Evolutionary conservation across 2,329 filamentous ascomycete species (phyloP), one percentile per base, ranked within the genome.

Genomic region (Lasiodiplodia citricola): DNA sequence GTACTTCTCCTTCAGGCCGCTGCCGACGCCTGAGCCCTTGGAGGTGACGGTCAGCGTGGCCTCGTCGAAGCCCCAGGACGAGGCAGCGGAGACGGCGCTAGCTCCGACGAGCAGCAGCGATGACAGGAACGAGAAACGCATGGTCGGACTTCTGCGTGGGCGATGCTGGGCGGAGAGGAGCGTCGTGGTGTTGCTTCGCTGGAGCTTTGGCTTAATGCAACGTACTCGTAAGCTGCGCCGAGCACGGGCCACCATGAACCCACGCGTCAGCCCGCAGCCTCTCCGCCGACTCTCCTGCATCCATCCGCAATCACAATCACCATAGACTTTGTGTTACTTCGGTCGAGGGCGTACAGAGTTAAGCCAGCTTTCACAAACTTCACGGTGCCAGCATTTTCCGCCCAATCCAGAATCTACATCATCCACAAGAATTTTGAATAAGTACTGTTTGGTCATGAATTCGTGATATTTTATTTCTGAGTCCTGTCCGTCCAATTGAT

Each of bases 61-160:
- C 80, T 94, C 91, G 72, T 91, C 87, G 74, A 94, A 94, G 68
- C 86, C 85, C 92, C 92, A 95, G 25, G 87, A 87, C 37, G 83
- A 83, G 68, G 83, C 85, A 35, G 86, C 86, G 4, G 81, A 78
- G 25, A 81, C 83, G 65, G 80, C 74, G 67, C 75, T 76, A 52
- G 80, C 80, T 70, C 79, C 76, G 31, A 79, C 76, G 25, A 83
- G 75, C 54, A 84, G 73, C 25, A 83, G 72, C 44, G 81, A 82
- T 70, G 81, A 77, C 68, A 83, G 70, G 68, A 84, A 73, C 41
- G 82, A 80, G 71, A 68, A 68, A 25, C 67, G 67, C 67, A 68
- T 68, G 18, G 67, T 68, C 51, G 25, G 23, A 16, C n/a, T 44
- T 54, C 38, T 63, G 66, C 28, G 56, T 58, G 47, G 28, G 37